Conservation (phyloP, 1,284 basidiomycete species). For the Apiotrichum gracile region DNA sequence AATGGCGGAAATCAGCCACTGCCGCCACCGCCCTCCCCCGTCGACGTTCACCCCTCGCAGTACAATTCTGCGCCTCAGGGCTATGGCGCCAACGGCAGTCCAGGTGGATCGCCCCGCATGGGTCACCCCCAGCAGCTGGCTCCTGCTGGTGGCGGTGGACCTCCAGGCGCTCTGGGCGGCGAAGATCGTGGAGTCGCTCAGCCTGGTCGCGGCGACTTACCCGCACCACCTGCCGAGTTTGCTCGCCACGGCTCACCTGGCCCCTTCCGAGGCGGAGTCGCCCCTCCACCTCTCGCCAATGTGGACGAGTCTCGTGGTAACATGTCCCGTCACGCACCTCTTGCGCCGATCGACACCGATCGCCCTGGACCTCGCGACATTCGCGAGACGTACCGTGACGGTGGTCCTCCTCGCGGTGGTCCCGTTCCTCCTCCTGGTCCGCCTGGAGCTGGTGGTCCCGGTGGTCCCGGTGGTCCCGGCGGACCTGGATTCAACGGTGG, state of each 20-base stretch:
- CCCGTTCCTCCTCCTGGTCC: slow-evolving; percentile 1
- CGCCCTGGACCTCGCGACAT: slow-evolving; percentile 45
- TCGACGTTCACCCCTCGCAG: slow-evolving; percentile 91
- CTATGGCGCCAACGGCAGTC: slow-evolving; percentile 16
- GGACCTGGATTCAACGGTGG: slow-evolving; percentile 3
- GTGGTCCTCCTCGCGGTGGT: slow-evolving; percentile 1
- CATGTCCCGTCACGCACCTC: slow-evolving; percentile 55
- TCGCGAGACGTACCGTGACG: slow-evolving; percentile 18
- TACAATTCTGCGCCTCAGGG: slow-evolving; percentile 57
- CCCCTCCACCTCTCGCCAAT: slow-evolving; percentile 38
- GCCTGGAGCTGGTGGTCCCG: neutral
- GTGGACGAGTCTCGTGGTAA: slow-evolving; percentile 41
- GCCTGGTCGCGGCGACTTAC: slow-evolving; percentile 30
- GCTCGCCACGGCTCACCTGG: slow-evolving; percentile 18
- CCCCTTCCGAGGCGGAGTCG: slow-evolving; percentile 42
- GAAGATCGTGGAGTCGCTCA: slow-evolving; percentile 9
- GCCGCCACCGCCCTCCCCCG: slow-evolving; percentile 75
- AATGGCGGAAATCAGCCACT: slow-evolving; percentile 73
- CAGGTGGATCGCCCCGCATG: slow-evolving; percentile 25
- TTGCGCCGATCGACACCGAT: slow-evolving; percentile 79
- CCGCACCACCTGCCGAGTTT: slow-evolving; percentile 26
- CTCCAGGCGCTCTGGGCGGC: neutral
- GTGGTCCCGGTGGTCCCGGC: neutral
- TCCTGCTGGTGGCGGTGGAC: slow-evolving; percentile 4
- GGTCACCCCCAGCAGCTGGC: slow-evolving; percentile 6